phyloP scores from a whole-genome alignment of 1,284 basidiomycete genomes.

The Phylloporus sp. region DNA sequence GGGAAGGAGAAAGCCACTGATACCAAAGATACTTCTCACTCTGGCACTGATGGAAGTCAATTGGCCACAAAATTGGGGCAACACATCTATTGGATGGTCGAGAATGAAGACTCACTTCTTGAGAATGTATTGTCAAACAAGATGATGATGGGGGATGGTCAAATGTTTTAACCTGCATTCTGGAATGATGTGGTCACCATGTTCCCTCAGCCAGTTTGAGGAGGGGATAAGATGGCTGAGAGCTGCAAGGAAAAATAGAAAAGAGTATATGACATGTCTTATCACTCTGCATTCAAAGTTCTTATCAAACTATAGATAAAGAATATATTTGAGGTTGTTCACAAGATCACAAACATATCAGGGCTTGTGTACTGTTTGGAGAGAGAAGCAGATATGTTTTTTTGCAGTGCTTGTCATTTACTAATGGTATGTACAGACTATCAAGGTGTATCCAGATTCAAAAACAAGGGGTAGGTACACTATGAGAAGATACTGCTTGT shows the following conservation, averaged over 20 bases:
- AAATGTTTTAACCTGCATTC: neutral
- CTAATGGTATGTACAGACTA: neutral
- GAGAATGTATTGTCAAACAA: neutral
- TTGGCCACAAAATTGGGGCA: neutral
- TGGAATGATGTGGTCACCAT: neutral
- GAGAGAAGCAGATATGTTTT: neutral
- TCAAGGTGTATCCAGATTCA: neutral
- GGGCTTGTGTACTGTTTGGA: constrained; percentile 5
- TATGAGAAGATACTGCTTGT: neutral
- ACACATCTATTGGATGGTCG: neutral
- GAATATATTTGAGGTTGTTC: neutral
- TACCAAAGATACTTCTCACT: neutral
- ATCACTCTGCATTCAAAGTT: neutral
- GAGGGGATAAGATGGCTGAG: neutral
- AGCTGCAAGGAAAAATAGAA: neutral
- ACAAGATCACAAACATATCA: neutral
- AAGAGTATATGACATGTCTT: neutral
- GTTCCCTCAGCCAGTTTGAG: neutral
- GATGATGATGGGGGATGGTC: neutral
- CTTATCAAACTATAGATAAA: neutral
- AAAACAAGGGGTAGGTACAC: neutral
- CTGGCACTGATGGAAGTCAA: neutral
- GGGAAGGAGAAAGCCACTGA: neutral
- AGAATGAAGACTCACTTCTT: neutral
- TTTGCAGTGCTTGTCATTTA: neutral